Evolutionary conservation across 179 eudicot genomes (phyloP), one percentile per base, ranked within the genome.

Genomic region (Pouteria campechiana): DNA sequence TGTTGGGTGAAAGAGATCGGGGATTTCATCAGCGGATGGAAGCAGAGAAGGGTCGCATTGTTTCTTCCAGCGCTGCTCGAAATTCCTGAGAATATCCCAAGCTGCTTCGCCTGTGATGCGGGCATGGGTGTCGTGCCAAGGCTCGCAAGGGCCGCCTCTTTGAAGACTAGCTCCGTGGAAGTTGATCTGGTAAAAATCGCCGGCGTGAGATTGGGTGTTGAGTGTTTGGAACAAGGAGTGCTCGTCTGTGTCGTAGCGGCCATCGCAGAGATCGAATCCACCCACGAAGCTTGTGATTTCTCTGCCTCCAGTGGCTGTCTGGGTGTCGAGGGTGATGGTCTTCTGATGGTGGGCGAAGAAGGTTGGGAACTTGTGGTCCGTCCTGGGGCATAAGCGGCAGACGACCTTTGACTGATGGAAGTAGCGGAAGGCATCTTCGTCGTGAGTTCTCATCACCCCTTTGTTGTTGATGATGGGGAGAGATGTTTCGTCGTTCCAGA

Each of bases 71-170:
- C 98, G 53, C 37, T 86, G 88, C 63, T 86, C 96, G 25, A 90
- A 86, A 68, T 82, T 90, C 12, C 42, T 54, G 17, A 79, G 67
- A 5, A 82, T 49, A 50, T 87, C 94, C 68, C 63, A 40, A 2
- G 90, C 95, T 25, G 94, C 96, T 61, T 69, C 81, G 2, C 94
- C 94, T 10, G 57, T 64, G 7, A 86, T 49, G 45, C 90, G 55
- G 18, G 94, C 95, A 52, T 90, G 98, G 7, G 75, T 55, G 27
- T 86, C 94, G 7, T 87, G 96, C 96, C 96, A 90, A 23, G 96
- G 96, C 64, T 82, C 83, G 31, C 94, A 56, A 1, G 95, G 96
- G 32, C 94, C 96, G 0, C 88, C 94, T 63, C 58, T 82, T 32
- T 50, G 64, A 9, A 90, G 76, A 49, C 60, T 69, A 24, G 92